Evolutionary conservation across 1,284 basidiomycete species (phyloP).

Genomic region (Trichosporon sp.): DNA sequence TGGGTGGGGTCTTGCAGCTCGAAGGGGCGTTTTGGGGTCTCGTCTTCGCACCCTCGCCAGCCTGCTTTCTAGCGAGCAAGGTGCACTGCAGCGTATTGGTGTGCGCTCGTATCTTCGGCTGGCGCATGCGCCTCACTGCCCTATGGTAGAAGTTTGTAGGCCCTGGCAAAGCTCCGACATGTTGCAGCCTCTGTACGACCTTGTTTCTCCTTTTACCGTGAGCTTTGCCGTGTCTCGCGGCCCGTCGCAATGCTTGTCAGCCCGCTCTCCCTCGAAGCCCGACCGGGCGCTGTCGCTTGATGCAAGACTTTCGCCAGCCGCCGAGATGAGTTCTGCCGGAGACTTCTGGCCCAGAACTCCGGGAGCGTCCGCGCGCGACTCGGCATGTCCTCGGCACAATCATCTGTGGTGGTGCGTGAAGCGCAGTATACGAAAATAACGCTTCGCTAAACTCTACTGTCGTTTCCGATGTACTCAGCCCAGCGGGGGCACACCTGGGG

Average conservation of each 20-base stretch:
- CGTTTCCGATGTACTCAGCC: neutral
- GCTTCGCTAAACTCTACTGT: constrained; percentile 3
- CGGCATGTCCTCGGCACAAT: neutral
- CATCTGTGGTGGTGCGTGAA: neutral
- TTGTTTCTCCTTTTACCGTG: no score
- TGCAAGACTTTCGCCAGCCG: neutral
- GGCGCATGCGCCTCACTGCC: neutral
- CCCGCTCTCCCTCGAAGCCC: neutral
- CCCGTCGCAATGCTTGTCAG: neutral
- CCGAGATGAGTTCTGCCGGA: neutral
- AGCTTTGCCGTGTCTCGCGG: neutral
- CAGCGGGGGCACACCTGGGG: no score
- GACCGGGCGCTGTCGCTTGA: neutral
- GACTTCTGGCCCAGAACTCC: neutral
- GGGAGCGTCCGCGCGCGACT: no score
- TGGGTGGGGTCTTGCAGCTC: neutral
- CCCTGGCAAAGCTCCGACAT: neutral
- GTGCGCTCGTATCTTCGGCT: neutral
- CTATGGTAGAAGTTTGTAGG: neutral
- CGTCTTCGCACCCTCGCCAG: neutral
- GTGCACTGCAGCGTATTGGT: neutral
- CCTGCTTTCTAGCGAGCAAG: neutral
- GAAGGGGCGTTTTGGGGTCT: neutral
- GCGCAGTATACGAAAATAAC: neutral
- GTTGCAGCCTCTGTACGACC: neutral